Percentiles rank a stretch among this genome's conserved stretches.
phyloP scores from a whole-genome alignment of 2,329 filamentous ascomycete genomes.

The Chalaropsis thielavioides region DNA sequence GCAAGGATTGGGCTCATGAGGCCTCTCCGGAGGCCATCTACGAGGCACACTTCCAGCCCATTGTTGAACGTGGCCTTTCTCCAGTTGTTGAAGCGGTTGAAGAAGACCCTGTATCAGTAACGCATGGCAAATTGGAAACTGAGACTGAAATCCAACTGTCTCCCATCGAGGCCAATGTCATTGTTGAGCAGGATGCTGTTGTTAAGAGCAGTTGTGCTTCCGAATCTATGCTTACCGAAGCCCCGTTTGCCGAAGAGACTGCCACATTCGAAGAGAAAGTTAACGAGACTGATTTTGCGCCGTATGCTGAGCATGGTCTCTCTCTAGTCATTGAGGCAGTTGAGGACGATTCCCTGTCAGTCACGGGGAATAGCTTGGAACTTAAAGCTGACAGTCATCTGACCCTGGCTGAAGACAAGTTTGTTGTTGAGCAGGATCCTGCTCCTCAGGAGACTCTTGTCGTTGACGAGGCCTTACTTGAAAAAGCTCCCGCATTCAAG shows the following conservation, averaged over 20 bases:
- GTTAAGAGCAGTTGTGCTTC: background rate
- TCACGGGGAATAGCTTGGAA: background rate
- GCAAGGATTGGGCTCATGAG: background rate
- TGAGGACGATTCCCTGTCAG: background rate
- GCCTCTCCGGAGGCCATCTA: background rate
- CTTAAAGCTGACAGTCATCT: background rate
- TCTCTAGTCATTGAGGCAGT: background rate
- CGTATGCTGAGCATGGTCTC: background rate
- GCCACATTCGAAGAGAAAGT: background rate
- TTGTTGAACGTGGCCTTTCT: background rate
- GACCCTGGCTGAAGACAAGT: background rate
- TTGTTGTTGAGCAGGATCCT: background rate
- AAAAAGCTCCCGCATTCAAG: background rate
- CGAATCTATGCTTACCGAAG: background rate
- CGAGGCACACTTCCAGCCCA: background rate
- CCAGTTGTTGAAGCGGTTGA: constrained; percentile 1
- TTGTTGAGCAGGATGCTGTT: background rate
- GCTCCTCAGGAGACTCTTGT: background rate
- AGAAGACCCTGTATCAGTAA: background rate
- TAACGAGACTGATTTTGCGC: background rate
- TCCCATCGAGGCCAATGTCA: background rate
- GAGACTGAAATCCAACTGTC: background rate
- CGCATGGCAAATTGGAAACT: background rate
- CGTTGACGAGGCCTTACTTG: background rate
- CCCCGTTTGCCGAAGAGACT: background rate